Evolutionary conservation across 176 grass and related monocot genomes (phyloP), one percentile per base, ranked within the genome.

Genomic region (Oryza meridionalis): DNA sequence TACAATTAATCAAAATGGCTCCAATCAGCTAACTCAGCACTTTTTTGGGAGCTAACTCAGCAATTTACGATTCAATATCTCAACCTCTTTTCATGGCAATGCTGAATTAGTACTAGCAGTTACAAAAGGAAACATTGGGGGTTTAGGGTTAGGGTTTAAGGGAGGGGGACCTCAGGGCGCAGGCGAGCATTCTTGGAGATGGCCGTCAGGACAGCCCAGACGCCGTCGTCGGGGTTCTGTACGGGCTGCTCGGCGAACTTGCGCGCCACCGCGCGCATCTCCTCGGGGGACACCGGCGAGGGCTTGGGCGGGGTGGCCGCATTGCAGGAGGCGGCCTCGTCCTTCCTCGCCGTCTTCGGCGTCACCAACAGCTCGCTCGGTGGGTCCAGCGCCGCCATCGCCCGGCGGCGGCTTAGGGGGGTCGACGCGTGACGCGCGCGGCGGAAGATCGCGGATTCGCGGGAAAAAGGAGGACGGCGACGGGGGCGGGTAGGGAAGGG

Each of bases 181-280:
- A 89, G 89, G 75, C 96, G 96, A 73, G 96, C 83, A 24, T 86
- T 94, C 80, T 91, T 78, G 37, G 96, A 99, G 75, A 99, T 92
- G 73, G 93, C 91, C 11, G 86, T 94, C 71, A 99, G 90, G 77
- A 99, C 86, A 31, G 86, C 96, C 96, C 96, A 99, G 38, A 94
- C 90, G 64, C 81, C 90, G 11, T 81, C 58, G 12, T 98, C 89
- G 24, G 90, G 86, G 71, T 90, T 90, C 84, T 92, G 91, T 1
- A 99, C 62, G 51, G 88, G 90, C 73, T 96, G 76, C 68, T 92
- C 84, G 38, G 93, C 87, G 67, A 96, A 91, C 84, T 96, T 96
- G 12, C 77, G 81, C 45, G 93, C 96, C 37, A 99, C 91, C 32
- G 84, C 85, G 59, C 88, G 91, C 59, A 94, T 82, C 84, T 94